Percentiles rank a stretch among this genome's conserved stretches.
Conservation (phyloP, 2,329 filamentous ascomycete genomes). For the Ophiognomonia clavigignenti-juglandacearum region DNA sequence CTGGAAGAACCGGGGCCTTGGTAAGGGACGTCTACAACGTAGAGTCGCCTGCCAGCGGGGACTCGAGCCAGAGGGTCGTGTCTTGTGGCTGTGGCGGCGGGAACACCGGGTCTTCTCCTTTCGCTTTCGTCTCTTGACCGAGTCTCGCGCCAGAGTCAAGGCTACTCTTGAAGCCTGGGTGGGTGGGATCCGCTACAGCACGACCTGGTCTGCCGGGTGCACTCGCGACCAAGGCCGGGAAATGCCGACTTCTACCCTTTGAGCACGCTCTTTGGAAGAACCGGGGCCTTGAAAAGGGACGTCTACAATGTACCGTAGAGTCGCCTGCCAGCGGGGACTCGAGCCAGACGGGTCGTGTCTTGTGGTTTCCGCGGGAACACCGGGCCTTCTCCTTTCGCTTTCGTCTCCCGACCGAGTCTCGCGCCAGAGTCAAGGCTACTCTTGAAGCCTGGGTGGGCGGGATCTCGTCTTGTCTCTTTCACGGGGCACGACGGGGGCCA, state of each 20-base stretch:
- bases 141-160: slow-evolving; percentile 11
- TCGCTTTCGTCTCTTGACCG: neutral
- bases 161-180: slow-evolving; percentile 8
- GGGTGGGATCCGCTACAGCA: too few species aligned
- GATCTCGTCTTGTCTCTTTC: neutral
- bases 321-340: slow-evolving; percentile 7
- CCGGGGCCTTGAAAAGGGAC: slow-evolving; percentile 12
- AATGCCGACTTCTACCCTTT: slow-evolving; percentile 10
- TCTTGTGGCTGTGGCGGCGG: slow-evolving; percentile 8
- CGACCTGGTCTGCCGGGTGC: neutral
- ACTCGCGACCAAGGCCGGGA: slow-evolving; percentile 12
- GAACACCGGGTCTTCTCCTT: slow-evolving; percentile 1
- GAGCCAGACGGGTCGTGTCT: too few species aligned
- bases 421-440: slow-evolving; percentile 12
- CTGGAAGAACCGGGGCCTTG: slow-evolving; percentile 11
- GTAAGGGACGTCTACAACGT: neutral
- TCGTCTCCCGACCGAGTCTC: neutral
- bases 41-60: slow-evolving; percentile 6
- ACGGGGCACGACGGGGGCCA: slow-evolving; percentile 4
- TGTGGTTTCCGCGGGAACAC: too few species aligned
- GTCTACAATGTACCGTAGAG: neutral
- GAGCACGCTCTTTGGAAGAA: slow-evolving; percentile 4
- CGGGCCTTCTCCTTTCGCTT: neutral
- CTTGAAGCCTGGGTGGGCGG: slow-evolving; percentile 12
- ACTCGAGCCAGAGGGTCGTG: slow-evolving; percentile 1